Evolutionary conservation across 345 rosid genomes (phyloP), one percentile per base, ranked within the genome.

Genomic region (Acer yangbiense): DNA sequence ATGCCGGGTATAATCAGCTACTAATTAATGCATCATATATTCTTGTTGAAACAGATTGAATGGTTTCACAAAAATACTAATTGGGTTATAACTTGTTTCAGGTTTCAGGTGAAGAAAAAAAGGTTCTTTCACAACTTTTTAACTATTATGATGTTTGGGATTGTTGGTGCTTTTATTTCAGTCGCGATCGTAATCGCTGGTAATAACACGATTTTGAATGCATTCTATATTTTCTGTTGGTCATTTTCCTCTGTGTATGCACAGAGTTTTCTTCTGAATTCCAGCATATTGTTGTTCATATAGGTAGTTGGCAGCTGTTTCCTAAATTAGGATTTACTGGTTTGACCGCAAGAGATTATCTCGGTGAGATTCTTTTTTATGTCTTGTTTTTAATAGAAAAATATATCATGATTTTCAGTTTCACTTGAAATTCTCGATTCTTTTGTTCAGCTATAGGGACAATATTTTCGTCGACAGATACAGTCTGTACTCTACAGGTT

Each of bases 401-500:
- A 32, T 32, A 32, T 0, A 32, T 32, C 39, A 32, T 32, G 62
- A 78, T 44, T 82, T 48, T 71, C 23, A 1, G 41, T 72, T 54
- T 21, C 25, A 66, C 55, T 23, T 79, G 82, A 79, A 75, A 69
- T 65, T 55, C 18, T 69, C 21, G 46, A 76, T 69, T 39, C 72
- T 62, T 69, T 80, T 80, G 63, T 79, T 76, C 91, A 95, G 99
- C 94, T 32, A 65, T 95, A 2, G 99, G 99, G 64, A 88, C 99
- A 6, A 95, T 95, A 46, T 93, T 93, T 84, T 95, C 98, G 0
- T 87, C 98, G 29, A 95, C 97, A 21, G 99, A 95, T 83, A 92
- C 98, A 73, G 98, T 95, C 64, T 93, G 98, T 77, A 95, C 98
- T 1, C 90, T 95, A 73, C 98, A 95, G 98, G 99, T 95, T 62